Conservation (phyloP, 305 asterid species). For the Fraxinus sp. region DNA sequence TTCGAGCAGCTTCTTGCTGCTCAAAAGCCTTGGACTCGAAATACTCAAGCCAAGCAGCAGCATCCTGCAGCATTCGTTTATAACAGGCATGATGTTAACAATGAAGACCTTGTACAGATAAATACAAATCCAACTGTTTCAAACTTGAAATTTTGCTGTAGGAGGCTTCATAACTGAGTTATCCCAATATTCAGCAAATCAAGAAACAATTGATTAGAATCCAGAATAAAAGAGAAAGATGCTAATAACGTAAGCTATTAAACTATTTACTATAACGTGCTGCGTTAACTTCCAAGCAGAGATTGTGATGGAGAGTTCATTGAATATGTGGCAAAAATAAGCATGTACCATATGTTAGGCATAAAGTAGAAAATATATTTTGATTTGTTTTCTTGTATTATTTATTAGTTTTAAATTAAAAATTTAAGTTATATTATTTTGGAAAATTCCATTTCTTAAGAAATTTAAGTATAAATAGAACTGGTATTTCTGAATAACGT, state of each 20-base stretch:
- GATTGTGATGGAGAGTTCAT: neutral
- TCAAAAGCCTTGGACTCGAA: slow-evolving; percentile 97
- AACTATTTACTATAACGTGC: slow-evolving; percentile 4
- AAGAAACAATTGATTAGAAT: slow-evolving; percentile 11
- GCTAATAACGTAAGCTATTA: neutral
- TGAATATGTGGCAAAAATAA: neutral
- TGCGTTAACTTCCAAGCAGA: neutral
- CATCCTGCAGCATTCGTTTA: slow-evolving; percentile 61
- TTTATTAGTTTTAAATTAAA: neutral
- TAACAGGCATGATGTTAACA: slow-evolving; percentile 18
- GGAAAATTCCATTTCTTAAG: neutral
- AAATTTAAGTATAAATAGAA: neutral
- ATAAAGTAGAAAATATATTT: neutral
- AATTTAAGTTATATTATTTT: neutral
- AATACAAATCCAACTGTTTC: neutral
- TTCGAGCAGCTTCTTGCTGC: slow-evolving; percentile 98
- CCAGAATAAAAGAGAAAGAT: neutral
- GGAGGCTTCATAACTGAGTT: slow-evolving; percentile 12
- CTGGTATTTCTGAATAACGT: neutral
- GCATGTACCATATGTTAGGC: neutral
- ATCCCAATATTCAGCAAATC: neutral
- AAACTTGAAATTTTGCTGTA: slow-evolving; percentile 17
- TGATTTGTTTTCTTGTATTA: neutral
- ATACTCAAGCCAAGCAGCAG: slow-evolving; percentile 99
- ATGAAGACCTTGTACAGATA: slow-evolving; percentile 14